phyloP scores from a whole-genome alignment of 2,329 filamentous ascomycete genomes.

The Westerdykella ornata region DNA sequence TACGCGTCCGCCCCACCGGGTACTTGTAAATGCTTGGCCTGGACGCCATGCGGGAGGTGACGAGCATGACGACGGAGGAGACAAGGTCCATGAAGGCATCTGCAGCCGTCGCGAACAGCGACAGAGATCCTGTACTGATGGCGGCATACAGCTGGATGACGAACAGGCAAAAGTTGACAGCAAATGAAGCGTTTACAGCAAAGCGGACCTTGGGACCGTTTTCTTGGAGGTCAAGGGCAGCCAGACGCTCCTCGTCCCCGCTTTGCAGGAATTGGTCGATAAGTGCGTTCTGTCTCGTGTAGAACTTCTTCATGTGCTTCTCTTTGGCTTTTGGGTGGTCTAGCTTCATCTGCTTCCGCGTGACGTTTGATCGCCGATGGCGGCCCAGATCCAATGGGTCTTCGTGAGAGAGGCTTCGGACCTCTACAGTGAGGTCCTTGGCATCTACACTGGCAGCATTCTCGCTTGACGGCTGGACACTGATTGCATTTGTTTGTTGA shows the following conservation, averaged over 20 bases:
- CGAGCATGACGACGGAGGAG: slow-evolving; percentile 57
- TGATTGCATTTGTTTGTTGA: slow-evolving; percentile 19
- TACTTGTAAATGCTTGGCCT: slow-evolving; percentile 57
- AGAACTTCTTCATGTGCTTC: slow-evolving; percentile 39
- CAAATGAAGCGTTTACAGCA: slow-evolving; percentile 35
- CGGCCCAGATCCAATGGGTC: slow-evolving; percentile 37
- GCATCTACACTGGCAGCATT: slow-evolving; percentile 12
- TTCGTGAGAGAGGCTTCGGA: slow-evolving; percentile 13
- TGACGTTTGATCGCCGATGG: slow-evolving; percentile 31
- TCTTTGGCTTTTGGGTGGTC: slow-evolving; percentile 41
- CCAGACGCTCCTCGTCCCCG: slow-evolving; percentile 49
- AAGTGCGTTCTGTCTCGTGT: slow-evolving; percentile 37
- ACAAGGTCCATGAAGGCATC: slow-evolving; percentile 62
- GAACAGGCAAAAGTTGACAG: slow-evolving; percentile 45
- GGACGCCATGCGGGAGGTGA: slow-evolving; percentile 54
- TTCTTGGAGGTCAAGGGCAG: slow-evolving; percentile 46
- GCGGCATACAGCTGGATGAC: slow-evolving; percentile 55
- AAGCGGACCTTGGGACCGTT: slow-evolving; percentile 41
- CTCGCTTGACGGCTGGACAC: slow-evolving; percentile 15
- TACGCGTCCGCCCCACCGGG: slow-evolving; percentile 55
- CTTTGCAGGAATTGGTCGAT: slow-evolving; percentile 49
- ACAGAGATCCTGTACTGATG: slow-evolving; percentile 53
- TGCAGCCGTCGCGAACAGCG: slow-evolving; percentile 59
- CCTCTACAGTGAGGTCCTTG: slow-evolving; percentile 18
- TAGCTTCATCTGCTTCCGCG: slow-evolving; percentile 43